phyloP scores from a whole-genome alignment of 2,329 filamentous ascomycete genomes.

The Botryosphaeria dothidea region DNA sequence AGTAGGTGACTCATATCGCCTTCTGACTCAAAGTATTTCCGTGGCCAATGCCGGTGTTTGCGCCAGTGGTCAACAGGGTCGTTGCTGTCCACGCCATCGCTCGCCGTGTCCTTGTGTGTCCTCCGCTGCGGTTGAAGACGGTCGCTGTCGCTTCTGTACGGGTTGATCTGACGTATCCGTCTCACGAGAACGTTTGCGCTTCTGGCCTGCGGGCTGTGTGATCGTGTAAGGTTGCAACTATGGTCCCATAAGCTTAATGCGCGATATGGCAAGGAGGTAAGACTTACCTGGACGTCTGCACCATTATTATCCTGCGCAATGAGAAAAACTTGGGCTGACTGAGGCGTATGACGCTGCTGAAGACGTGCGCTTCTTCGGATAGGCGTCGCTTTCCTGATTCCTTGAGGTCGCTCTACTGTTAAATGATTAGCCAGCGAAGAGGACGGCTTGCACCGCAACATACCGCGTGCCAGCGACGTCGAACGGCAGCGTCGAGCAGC shows the following conservation, averaged over 20 bases:
- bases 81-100: not conserved
- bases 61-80: constrained; percentile 5
- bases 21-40: not conserved
- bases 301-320: not conserved
- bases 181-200: not conserved
- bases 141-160: not conserved
- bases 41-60: constrained; percentile 1
- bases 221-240: not conserved
- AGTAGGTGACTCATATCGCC: not conserved
- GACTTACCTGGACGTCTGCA: not conserved
- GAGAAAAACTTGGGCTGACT: not conserved
- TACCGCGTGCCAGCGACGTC: not conserved
- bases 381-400: not conserved
- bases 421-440: not conserved
- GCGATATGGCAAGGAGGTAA: not conserved
- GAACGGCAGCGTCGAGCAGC: not conserved
- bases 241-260: not conserved
- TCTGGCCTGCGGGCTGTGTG: not conserved
- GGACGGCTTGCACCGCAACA: not conserved
- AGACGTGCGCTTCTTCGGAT: not conserved
- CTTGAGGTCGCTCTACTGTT: not conserved
- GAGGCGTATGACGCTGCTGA: not conserved
- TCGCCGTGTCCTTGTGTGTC: not conserved
- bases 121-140: not conserved
- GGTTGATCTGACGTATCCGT: not conserved